These are phyloP conservation scores for Maudiozyma pseudohumilis DNA, from an alignment of 805 yeast genomes.

Conservation along the genomic window DNA sequence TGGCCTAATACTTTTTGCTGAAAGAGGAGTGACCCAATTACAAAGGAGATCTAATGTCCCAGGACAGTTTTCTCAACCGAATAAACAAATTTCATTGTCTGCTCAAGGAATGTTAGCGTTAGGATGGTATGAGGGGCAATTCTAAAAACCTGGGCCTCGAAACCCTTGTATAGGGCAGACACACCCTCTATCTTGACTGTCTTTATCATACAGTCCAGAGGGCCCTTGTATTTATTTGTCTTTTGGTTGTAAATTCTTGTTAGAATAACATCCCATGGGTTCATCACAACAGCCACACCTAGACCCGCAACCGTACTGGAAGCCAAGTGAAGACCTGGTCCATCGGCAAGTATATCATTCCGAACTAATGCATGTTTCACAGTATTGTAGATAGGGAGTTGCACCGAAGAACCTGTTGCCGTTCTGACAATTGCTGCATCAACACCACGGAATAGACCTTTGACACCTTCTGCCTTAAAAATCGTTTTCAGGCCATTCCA, in stretches of 20 bases:
- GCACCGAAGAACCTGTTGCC: conserved; percentile 92
- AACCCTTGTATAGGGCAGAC: conserved; percentile 85
- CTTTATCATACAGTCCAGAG: conserved; percentile 79
- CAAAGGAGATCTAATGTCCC: conserved; percentile 8
- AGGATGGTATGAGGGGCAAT: conserved; percentile 91
- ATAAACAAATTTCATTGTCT: conserved; percentile 50
- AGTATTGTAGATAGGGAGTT: conserved; percentile 79
- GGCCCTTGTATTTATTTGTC: conserved; percentile 77
- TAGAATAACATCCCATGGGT: conserved; percentile 92
- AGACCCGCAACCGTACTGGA: conserved; percentile 76
- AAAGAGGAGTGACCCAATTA: neutral
- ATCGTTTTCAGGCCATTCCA: conserved; percentile 60
- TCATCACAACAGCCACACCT: conserved; percentile 92
- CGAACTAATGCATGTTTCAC: conserved; percentile 55
- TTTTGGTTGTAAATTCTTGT: conserved; percentile 94
- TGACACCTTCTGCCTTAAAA: conserved; percentile 62
- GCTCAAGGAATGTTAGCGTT: conserved; percentile 91
- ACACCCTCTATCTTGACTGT: conserved; percentile 80
- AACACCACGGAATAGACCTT: conserved; percentile 80
- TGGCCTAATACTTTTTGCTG: neutral
- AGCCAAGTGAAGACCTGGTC: conserved; percentile 59
- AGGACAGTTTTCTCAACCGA: conserved; percentile 27
- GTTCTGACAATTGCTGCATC: conserved; percentile 93
- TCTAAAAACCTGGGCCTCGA: conserved; percentile 83
- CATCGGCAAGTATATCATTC: conserved; percentile 45